Percentiles rank a stretch among this genome's conserved stretches.
Conservation (phyloP, 331 rosid genomes). For the Acacia pycnantha region DNA sequence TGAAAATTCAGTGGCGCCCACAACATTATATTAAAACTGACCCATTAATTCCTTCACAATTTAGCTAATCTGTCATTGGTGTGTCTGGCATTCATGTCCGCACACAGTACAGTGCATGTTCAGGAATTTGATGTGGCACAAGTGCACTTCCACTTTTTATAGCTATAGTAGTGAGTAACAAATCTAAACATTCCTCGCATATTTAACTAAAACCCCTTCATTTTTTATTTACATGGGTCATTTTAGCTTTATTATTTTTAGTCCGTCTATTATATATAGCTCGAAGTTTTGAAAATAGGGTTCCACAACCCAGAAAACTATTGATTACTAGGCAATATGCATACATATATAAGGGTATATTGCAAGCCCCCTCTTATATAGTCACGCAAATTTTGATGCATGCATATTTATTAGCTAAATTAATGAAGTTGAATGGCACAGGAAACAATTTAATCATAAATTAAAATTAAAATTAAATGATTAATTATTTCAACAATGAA, state of each 20-base stretch:
- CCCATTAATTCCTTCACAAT: slow-evolving; percentile 15
- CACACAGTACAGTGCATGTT: neutral
- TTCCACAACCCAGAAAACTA: neutral
- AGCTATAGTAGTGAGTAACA: neutral
- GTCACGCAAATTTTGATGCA: neutral
- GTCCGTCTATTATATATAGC: neutral
- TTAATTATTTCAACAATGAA: neutral
- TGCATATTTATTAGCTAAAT: neutral
- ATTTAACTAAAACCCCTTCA: neutral
- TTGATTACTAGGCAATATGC: neutral
- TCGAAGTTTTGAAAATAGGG: neutral
- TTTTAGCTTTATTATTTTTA: neutral
- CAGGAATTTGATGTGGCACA: neutral
- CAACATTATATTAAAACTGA: slow-evolving; percentile 4
- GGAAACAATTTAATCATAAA: neutral
- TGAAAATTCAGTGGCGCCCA: slow-evolving; percentile 26
- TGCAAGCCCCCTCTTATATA: neutral
- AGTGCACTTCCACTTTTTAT: neutral
- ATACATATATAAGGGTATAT: neutral
- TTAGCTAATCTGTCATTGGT: neutral
- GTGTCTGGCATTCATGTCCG: neutral
- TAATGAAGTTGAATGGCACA: neutral
- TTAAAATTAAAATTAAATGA: neutral
- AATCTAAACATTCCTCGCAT: neutral
- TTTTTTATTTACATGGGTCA: neutral